Percentiles rank a stretch among this genome's conserved stretches.
Evolutionary conservation across 331 rosid genomes (phyloP).

Genomic region (Cucumis variabilis): DNA sequence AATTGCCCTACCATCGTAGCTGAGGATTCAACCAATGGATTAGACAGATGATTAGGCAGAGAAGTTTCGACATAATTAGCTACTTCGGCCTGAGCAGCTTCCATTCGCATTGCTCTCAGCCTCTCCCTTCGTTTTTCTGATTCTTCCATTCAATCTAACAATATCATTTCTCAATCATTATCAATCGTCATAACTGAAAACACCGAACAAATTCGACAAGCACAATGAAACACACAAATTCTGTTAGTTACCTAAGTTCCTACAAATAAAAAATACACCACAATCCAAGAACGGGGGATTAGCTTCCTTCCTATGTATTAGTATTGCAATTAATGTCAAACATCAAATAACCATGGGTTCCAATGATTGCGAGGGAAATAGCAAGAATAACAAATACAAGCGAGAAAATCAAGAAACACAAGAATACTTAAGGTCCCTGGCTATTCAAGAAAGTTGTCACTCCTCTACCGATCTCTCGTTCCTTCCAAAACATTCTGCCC

Average conservation of each 20-base stretch:
- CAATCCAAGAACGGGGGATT: too few species aligned
- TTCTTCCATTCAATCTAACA: conserved; percentile 68
- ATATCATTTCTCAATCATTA: conserved; percentile 1
- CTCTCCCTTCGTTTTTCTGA: conserved; percentile 87
- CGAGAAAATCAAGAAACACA: too few species aligned
- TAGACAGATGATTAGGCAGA: conserved; percentile 59
- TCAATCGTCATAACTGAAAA: neutral
- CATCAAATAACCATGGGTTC: too few species aligned
- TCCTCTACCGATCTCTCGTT: too few species aligned
- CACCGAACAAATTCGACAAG: neutral
- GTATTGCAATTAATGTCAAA: too few species aligned
- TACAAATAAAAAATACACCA: too few species aligned
- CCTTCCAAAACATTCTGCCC: too few species aligned
- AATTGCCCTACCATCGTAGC: conserved; percentile 30
- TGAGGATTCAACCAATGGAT: conserved; percentile 71
- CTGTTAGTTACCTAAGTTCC: neutral
- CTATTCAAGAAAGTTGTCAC: too few species aligned
- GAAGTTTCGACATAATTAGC: conserved; percentile 36
- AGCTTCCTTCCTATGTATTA: too few species aligned
- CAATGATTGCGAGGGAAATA: too few species aligned
- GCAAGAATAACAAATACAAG: too few species aligned
- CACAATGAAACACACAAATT: neutral
- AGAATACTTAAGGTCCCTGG: too few species aligned
- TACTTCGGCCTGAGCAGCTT: conserved; percentile 63
- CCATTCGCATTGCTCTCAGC: conserved; percentile 72